Base-by-base conservation (phyloP, 345 rosid species). In the Eucalyptus sp. region DNA sequence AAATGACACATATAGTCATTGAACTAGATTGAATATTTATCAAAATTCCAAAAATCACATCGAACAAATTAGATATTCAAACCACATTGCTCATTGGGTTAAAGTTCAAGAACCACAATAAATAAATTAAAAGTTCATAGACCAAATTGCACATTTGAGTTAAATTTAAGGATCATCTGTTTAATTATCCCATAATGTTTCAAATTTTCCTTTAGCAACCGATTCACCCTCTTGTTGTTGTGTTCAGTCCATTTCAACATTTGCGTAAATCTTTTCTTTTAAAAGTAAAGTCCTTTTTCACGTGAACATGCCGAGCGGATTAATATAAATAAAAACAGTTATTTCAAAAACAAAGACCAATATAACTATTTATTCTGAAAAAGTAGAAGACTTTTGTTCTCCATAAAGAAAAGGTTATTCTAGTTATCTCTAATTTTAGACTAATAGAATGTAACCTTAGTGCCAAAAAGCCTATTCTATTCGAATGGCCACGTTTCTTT, bases 131-230 rank as follows among this genome's bases (percentile, higher is more conserved):
- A 52, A 52, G 10, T 52, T 20, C 0, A 52, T 20, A 0, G 3
- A 56, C 13, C 5, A 56, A 56, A 56, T 56, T 56, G 13, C 29
- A 56, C 6, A 56, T 24, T 24, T 24, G 29, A 56, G 29, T 10
- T 4, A 4, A 56, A 10, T 56, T 56, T 22, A 10, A 1, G 29
- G 29, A 56, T 4, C 62, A 4, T 56, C 0, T 0, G 29, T 56
- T 22, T 24, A 56, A 56, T 56, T 56, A 56, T 56, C 27, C 62
- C 62, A 56, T 56, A 56, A 56, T 56, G 29, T 56, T 25, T 62
- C 31, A 62, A 27, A 62, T 62, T 62, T 62, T 60, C 68, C 16
- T 25, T 12, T 60, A 12, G 66, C n/a, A 27, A 60, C 66, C 0
- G 1, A 1, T 60, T 60, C 66, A n/a, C 76, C 37, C 76, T 64